phyloP scores from a whole-genome alignment of 179 eudicot genomes.

The Spergularia azorica region DNA sequence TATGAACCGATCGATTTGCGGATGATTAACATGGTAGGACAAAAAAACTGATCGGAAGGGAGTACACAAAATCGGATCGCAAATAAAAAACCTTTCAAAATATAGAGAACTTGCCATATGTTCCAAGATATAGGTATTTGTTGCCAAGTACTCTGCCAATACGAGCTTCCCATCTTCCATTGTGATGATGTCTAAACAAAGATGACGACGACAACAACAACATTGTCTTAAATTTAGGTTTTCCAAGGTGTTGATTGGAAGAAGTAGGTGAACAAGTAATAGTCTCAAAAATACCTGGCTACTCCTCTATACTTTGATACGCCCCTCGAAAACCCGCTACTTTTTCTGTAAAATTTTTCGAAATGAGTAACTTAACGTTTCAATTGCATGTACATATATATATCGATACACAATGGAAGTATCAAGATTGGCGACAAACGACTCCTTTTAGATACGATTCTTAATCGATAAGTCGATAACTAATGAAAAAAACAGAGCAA shows the following conservation, averaged over 20 bases:
- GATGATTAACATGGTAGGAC: too few relatives aligned
- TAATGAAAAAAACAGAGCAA: not conserved
- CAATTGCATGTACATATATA: too few relatives aligned
- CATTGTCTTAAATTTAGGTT: not conserved
- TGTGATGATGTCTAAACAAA: conserved; percentile 65
- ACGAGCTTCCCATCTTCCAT: conserved; percentile 90
- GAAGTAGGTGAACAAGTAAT: not conserved
- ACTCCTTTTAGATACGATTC: too few relatives aligned
- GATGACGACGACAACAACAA: not conserved
- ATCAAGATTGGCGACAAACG: too few relatives aligned
- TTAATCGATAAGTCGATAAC: too few relatives aligned
- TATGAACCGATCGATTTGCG: too few relatives aligned
- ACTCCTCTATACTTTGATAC: conserved; percentile 76
- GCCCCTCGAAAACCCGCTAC: conserved; percentile 73
- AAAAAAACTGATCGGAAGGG: too few relatives aligned
- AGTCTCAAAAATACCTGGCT: conserved; percentile 51
- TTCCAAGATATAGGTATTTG: conserved; percentile 76
- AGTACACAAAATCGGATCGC: too few relatives aligned
- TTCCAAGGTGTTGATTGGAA: not conserved
- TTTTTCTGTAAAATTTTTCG: conserved; percentile 43
- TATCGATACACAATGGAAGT: too few relatives aligned
- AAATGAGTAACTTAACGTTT: not conserved
- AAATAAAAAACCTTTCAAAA: too few relatives aligned
- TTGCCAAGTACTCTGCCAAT: conserved; percentile 85
- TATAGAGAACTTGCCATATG: conserved; percentile 50